These are phyloP conservation scores for Salinomyces thailandicus DNA, from an alignment of 2,329 filamentous ascomycete genomes.

Conservation along the genomic window DNA sequence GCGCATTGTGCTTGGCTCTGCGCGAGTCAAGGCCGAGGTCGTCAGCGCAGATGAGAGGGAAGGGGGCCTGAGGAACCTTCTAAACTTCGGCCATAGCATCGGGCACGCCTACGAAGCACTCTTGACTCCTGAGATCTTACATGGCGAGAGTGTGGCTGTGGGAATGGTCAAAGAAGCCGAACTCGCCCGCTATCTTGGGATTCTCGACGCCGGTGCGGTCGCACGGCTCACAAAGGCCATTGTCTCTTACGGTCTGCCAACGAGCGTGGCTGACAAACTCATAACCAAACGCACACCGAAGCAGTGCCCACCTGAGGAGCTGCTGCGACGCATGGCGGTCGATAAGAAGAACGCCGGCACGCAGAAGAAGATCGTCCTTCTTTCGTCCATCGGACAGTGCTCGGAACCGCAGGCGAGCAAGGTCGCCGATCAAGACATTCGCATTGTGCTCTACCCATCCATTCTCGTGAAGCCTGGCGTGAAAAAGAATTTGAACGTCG, in stretches of 20 bases:
- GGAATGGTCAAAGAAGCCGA: conserved; percentile 99
- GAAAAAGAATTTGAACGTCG: conserved; percentile 52
- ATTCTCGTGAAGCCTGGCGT: conserved; percentile 65
- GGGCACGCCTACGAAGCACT: conserved; percentile 95
- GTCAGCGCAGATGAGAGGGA: conserved; percentile 92
- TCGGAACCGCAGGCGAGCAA: conserved; percentile 79
- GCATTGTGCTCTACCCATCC: conserved; percentile 70
- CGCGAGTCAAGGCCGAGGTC: conserved; percentile 86
- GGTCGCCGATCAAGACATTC: conserved; percentile 77
- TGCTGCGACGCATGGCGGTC: conserved; percentile 89
- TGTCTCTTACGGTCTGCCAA: conserved; percentile 83
- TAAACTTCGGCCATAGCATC: conserved; percentile 98
- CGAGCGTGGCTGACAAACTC: conserved; percentile 70
- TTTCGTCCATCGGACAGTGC: conserved; percentile 81
- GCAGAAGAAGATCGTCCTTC: conserved; percentile 90
- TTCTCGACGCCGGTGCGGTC: conserved; percentile 76
- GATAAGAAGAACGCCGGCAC: conserved; percentile 97
- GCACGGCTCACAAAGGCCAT: conserved; percentile 87
- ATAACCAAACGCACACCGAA: conserved; percentile 79
- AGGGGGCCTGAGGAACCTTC: conserved; percentile 80
- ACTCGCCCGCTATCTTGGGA: conserved; percentile 75
- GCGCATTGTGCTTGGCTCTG: conserved; percentile 71
- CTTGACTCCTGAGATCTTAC: conserved; percentile 84
- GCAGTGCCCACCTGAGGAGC: conserved; percentile 70
- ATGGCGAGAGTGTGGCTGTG: conserved; percentile 91